Percentiles rank a stretch among this genome's conserved stretches.
These are phyloP conservation scores for Hygrocybe coccinea DNA, from an alignment of 768 basidiomycete species.

Conservation along the genomic window DNA sequence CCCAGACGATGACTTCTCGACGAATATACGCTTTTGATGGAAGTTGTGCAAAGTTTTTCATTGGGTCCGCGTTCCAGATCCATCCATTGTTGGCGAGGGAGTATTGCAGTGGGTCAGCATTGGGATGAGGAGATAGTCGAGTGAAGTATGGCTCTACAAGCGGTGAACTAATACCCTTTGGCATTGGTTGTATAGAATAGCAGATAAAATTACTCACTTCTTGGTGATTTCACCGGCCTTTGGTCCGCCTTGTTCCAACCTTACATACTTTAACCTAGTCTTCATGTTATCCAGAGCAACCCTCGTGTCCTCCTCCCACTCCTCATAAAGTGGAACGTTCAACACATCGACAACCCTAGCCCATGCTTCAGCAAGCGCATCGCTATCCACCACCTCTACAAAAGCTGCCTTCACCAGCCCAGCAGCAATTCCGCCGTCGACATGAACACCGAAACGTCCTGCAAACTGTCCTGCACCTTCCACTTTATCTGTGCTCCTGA, in stretches of 20 bases:
- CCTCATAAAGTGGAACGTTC: constrained; percentile 83
- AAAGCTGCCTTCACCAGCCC: constrained; percentile 71
- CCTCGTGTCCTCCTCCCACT: constrained; percentile 80
- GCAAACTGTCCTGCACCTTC: constrained; percentile 55
- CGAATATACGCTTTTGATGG: constrained; percentile 94
- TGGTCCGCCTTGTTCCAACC: constrained; percentile 80
- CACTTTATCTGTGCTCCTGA: constrained; percentile 52
- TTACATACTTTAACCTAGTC: constrained; percentile 72
- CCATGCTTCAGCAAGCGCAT: constrained; percentile 68
- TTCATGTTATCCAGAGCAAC: constrained; percentile 69
- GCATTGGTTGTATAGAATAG: constrained; percentile 4
- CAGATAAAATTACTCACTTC: constrained; percentile 45
- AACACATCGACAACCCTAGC: constrained; percentile 73
- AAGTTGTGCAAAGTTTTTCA: constrained; percentile 87
- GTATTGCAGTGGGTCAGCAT: constrained; percentile 52
- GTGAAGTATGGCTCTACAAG: constrained; percentile 93
- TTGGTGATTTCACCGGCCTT: constrained; percentile 74
- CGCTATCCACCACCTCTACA: constrained; percentile 41
- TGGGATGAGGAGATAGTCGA: constrained; percentile 48
- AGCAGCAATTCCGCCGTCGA: constrained; percentile 63
- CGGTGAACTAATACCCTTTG: constrained; percentile 51
- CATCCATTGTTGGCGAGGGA: constrained; percentile 97
- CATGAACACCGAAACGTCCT: constrained; percentile 61
- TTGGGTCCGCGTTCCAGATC: constrained; percentile 96
- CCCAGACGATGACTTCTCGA: constrained; percentile 96